Base-by-base conservation (phyloP, 495 filamentous ascomycete species). In the Rhypophila decipiens region DNA sequence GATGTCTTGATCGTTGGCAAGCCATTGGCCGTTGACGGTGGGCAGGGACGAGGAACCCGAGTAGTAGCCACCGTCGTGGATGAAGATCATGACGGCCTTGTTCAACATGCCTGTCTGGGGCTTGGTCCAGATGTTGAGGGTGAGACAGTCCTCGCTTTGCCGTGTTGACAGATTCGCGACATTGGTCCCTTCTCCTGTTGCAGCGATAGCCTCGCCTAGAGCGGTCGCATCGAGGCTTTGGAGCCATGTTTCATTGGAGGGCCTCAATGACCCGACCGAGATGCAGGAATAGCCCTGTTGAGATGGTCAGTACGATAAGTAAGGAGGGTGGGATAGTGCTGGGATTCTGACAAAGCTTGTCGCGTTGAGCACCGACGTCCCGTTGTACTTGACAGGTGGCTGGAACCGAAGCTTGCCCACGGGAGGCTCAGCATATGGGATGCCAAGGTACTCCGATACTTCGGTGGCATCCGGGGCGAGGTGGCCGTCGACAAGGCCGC, bases 71-170 rank as follows among this genome's bases (percentile, higher is more conserved):
- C 62, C 62, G 8, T 59, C 62, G 17, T 57, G 54, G 7, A 64
- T 43, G 29, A 56, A 66, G 15, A 63, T 34, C 4, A 61, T 37
- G 19, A 62, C 59, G 18, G 61, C 39, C 46, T 61, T 66, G 15
- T 49, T 44, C 7, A 42, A 13, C 12, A 34, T 17, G 42, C 51
- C 42, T 9, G 24, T 24, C 8, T 24, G 24, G 10, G 42, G 48
- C 38, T 50, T 46, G 43, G 56, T 59, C 75, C 75, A 80, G 42
- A 82, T 63, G 52, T 75, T 75, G 18, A 82, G 51, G 13, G 63
- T 69, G 19, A 82, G 59, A 49, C 78, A 80, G 57, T 80, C 76
- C 51, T 82, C 78, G 45, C 54, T 63, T 17, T 50, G 47, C n/a
- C 24, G 20, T 9, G 46, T 24, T n/a, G n/a, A n/a, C n/a, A n/a